Evolutionary conservation across 1,284 basidiomycete genomes (phyloP), one percentile per base, ranked within the genome.

Genomic region (Boletellus deceptivus): DNA sequence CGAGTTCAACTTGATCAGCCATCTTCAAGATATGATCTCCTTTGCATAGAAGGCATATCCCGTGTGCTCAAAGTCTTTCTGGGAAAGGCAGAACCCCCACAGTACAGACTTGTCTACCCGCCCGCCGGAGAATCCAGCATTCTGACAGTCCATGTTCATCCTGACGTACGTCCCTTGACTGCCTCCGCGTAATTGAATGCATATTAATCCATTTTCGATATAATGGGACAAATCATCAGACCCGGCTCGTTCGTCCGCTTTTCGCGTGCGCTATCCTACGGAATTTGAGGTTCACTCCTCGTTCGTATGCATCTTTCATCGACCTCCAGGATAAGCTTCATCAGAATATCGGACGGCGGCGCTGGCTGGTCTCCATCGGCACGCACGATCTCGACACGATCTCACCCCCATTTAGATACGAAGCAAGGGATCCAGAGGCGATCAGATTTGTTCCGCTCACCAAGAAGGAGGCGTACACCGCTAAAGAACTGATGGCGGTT

Each of bases 241-340:
- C 86, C 6, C 76, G 83, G 50, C 80, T 82, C 70, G 86, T 99
- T 59, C 83, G 97, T 57, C 96, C 96, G 0, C 88, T 84, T 73
- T 94, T 98, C 65, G 93, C 93, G 6, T 89, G 87, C 52, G 95
- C 94, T 14, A 78, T 99, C 48, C 80, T 99, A 46, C 87, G 97
- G 54, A 91, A 95, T 63, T 75, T 98, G 66, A 83, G 84, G 51
- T 95, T 99, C 74, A 94, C 89, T 20, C 83, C 85, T 36, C 79
- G 84, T 52, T 93, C 91, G 47, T 99, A 99, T 68, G 91, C 91
- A 36, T 95, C 91, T 55, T 99, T 99, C 81, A 98, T 99, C 65
- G 97, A 98, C 66, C 75, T 98, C 17, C 97, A 99, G 72, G 97
- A 99, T 71, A 99, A 99, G 73, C 79, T 99, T 40, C 97, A 99